Evolutionary conservation across 495 filamentous ascomycete genomes (phyloP), one percentile per base, ranked within the genome.

Genomic region (Trichoderma virens): DNA sequence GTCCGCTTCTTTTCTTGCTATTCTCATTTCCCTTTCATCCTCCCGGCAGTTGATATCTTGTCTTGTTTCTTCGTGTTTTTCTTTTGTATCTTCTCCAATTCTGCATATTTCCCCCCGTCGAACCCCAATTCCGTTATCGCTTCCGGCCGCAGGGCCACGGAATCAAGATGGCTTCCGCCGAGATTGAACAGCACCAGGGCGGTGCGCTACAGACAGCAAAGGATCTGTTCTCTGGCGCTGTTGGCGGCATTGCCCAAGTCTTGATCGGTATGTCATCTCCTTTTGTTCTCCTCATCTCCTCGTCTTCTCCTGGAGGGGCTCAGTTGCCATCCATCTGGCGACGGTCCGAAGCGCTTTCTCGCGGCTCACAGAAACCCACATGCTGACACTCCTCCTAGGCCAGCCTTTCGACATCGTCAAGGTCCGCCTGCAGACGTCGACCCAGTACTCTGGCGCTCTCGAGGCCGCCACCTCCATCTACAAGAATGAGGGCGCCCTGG

Each of bases 391-490:
- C 60, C 18, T 35, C 3, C 62, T 72, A 97, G 93, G 93, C 71
- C 93, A 98, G 80, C 93, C 93, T 61, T 97, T 98, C 76, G 94
- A 98, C 80, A 98, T 98, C 60, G 89, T 98, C 74, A 98, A 98
- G 82, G 95, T 98, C 65, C 90, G 94, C 45, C 82, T 98, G 28
- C 94, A 98, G 77, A 98, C 94, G 14, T 90, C 86, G 56, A 85
- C 82, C 23, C 80, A 90, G 67, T 95, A 97, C 80, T 80, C 82
- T 65, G 88, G 83, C 70, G 94, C 94, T 54, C 73, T 93, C 35
- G 83, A 92, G 68, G 89, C 88, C 66, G 94, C 93, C 1, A 80
- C 80, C 56, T 84, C 90, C 69, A 97, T 98, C 76, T 90, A 90
- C 72, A 86, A 84, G 70, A 88, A 90, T 73, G 94, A 98, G 76